A percentile compares a stretch with the other conserved stretches of the same genome.
phyloP scores from a whole-genome alignment of 1,284 basidiomycete species.

The Malassezia brasiliensis region DNA sequence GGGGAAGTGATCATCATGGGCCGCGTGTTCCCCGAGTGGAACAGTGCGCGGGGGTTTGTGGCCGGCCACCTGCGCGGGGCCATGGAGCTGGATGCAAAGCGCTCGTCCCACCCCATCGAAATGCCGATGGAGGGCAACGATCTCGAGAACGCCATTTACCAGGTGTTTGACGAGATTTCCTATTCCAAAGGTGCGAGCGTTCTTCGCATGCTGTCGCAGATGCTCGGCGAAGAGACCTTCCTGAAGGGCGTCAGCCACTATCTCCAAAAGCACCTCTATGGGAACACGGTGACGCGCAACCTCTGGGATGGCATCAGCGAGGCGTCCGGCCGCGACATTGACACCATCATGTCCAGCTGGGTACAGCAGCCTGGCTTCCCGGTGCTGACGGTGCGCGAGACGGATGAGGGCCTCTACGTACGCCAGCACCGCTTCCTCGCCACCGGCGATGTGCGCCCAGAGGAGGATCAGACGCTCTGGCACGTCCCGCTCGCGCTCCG shows the following conservation, averaged over 20 bases:
- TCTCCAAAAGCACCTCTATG: constrained; percentile 70
- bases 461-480: constrained; percentile 87
- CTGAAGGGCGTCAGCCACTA: constrained; percentile 59
- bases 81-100: constrained; percentile 69
- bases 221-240: constrained; percentile 68
- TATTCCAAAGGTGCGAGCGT: constrained; percentile 55
- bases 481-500: constrained; percentile 67
- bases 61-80: constrained; percentile 55
- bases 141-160: constrained; percentile 25
- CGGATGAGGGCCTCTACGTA: constrained; percentile 47
- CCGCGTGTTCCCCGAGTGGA: constrained; percentile 52
- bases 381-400: constrained; percentile 72
- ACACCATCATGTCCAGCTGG: constrained; percentile 80
- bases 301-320: constrained; percentile 76
- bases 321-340: constrained; percentile 66
- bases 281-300: constrained; percentile 72
- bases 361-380: constrained; percentile 66
- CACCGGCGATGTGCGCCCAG: constrained; percentile 57
- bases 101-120: constrained; percentile 87
- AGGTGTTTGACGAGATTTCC: constrained; percentile 29
- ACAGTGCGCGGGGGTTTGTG: constrained; percentile 53
- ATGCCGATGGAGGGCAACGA: constrained; percentile 54
- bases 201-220: constrained; percentile 72
- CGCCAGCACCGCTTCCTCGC: constrained; percentile 86
- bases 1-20: constrained; percentile 80